phyloP scores from a whole-genome alignment of 768 basidiomycete genomes.

The Imleria badia region DNA sequence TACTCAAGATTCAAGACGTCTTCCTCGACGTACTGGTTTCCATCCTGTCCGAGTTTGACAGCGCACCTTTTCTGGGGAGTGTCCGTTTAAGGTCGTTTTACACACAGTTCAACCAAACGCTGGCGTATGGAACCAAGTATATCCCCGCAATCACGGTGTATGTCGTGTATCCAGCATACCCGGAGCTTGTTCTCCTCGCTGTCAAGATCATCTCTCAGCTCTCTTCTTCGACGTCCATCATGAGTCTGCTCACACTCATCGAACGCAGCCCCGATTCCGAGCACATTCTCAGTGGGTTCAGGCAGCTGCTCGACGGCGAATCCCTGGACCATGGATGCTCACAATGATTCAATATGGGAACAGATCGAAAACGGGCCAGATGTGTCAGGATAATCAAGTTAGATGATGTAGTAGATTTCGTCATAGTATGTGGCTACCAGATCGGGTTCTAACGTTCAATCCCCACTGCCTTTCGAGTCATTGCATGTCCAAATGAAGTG shows the following conservation, averaged over 20 bases:
- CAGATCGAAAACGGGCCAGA: too few species aligned
- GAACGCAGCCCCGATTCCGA: constrained; percentile 81
- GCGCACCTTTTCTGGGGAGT: constrained; percentile 50
- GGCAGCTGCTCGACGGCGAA: constrained; percentile 61
- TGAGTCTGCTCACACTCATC: constrained; percentile 74
- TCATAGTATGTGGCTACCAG: too few species aligned
- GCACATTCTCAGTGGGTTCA: constrained; percentile 81
- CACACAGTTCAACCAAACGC: constrained; percentile 69
- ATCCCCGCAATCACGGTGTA: constrained; percentile 84
- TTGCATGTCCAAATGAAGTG: too few species aligned
- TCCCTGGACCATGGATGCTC: too few species aligned
- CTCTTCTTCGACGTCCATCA: constrained; percentile 63
- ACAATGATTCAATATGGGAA: too few species aligned
- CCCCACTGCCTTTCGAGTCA: too few species aligned
- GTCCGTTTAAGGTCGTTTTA: constrained; percentile 67
- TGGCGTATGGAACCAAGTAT: constrained; percentile 66
- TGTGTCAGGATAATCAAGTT: too few species aligned
- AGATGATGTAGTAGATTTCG: too few species aligned
- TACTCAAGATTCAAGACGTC: constrained; percentile 86
- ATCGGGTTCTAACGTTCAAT: too few species aligned
- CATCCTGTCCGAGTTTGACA: constrained; percentile 64
- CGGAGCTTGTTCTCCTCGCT: constrained; percentile 72
- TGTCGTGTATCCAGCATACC: constrained; percentile 63
- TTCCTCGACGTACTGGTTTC: too few species aligned
- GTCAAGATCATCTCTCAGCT: constrained; percentile 74